A percentile compares a stretch with the other conserved stretches of the same genome.
Evolutionary conservation across 331 rosid species (phyloP).

Genomic region (Prunus yedoensis): DNA sequence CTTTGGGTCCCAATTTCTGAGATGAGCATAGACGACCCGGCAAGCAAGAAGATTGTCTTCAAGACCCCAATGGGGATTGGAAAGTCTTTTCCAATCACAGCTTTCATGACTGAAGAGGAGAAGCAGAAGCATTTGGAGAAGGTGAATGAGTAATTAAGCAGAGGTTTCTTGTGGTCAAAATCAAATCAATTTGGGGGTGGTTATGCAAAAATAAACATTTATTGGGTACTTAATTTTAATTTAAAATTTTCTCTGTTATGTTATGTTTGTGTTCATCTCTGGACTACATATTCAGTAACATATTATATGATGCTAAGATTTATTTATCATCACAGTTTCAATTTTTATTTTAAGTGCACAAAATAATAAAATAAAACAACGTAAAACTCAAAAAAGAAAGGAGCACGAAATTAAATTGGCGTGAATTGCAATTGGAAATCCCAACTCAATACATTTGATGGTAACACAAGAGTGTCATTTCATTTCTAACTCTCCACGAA

Average conservation of each 20-base stretch:
- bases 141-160: not conserved
- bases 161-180: not conserved
- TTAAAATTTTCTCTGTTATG: no score
- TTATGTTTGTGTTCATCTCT: no score
- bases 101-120: slow-evolving; percentile 68
- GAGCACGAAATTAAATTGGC: no score
- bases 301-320: no score
- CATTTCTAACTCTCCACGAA: no score
- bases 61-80: slow-evolving; percentile 80
- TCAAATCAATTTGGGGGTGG: not conserved
- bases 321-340: no score
- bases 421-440: no score
- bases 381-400: not conserved
- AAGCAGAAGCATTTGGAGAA: slow-evolving; percentile 42
- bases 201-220: not conserved
- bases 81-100: slow-evolving; percentile 53
- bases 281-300: no score
- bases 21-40: slow-evolving; percentile 63
- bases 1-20: slow-evolving; percentile 74
- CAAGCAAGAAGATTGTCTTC: slow-evolving; percentile 47
- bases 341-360: no score
- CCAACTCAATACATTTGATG: not conserved
- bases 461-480: not conserved
- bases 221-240: not conserved
- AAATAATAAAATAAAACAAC: not conserved